Evolutionary conservation across 1,284 basidiomycete species (phyloP), one percentile per base, ranked within the genome.

Genomic region (Sporisorium reilianum): DNA sequence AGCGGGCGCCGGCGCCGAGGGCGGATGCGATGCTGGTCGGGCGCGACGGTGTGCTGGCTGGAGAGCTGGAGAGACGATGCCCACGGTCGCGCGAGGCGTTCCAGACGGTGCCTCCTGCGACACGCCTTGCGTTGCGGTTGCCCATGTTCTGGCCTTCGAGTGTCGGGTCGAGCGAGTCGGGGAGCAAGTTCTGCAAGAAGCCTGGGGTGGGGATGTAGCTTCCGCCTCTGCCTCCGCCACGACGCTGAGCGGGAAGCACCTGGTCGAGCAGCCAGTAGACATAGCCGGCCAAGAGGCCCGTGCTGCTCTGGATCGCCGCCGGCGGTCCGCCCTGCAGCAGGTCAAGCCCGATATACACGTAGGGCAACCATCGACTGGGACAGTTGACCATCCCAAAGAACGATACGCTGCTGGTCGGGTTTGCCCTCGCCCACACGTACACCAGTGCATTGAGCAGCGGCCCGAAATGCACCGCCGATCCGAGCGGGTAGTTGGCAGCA

Each of bases 221-320:
- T 8, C 67, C 55, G 8, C 71, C 67, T 5, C 64, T 22, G 6
- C 68, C 60, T 9, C 67, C 65, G 14, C 72, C 55, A 22, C 66
- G 54, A 16, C 57, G 48, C 48, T 58, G 61, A 7, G 55, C 74
- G 11, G 61, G 73, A 1, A 56, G 46, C 28, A 64, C 48, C 48
- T 67, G 53, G 23, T 59, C 57, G 7, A 82, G 54, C 30, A 82
- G 56, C 64, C 75, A 84, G 63, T 83, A 94, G 3, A 89, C 84
- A 80, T 94, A 92, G 0, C 92, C 93, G 0, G 90, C 88, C 41
- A 93, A 87, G 22, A 91, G 87, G 1, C 93, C 93, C 0, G 91
- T 90, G 30, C 92, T 82, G 51, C 88, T 86, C 56, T 87, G 81
- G 2, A 90, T 88, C 3, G 90, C 91, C 4, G 87, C 88, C 0